Evolutionary conservation across 768 basidiomycete genomes (phyloP).

Genomic region (Kwoniella newhampshirensis): DNA sequence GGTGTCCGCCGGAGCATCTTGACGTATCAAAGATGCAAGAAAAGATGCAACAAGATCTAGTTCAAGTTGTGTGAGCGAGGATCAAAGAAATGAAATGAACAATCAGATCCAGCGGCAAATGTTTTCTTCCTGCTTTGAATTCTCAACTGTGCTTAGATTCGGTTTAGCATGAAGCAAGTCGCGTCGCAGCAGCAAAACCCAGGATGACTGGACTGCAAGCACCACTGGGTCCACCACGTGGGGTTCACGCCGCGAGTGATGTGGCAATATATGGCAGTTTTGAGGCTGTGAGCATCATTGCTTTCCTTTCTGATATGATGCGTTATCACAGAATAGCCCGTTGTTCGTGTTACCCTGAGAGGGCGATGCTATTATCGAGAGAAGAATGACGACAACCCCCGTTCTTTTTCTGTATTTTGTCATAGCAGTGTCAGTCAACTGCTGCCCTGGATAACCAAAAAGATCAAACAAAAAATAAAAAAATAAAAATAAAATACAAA

Average conservation of each 20-base stretch:
- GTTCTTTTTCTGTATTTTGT: too few species aligned
- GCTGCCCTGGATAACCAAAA: neutral
- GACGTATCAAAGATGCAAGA: too few species aligned
- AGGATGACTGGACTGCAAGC: too few species aligned
- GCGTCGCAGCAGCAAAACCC: constrained; percentile 4
- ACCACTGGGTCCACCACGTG: too few species aligned
- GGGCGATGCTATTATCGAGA: too few species aligned
- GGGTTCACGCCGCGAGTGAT: too few species aligned
- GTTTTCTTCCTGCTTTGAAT: neutral
- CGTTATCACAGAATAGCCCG: too few species aligned
- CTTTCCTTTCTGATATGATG: too few species aligned
- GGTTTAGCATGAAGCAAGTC: constrained; percentile 18
- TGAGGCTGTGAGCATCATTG: too few species aligned
- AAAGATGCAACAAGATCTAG: neutral
- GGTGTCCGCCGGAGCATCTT: constrained; percentile 47
- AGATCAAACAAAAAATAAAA: neutral
- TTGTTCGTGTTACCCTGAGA: too few species aligned
- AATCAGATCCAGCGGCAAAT: neutral
- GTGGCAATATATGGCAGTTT: too few species aligned
- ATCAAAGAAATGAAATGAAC: constrained; percentile 1
- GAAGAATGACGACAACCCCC: too few species aligned
- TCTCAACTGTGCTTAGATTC: neutral
- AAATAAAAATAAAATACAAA: neutral
- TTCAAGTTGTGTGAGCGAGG: neutral
- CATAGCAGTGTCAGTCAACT: neutral